A percentile compares a stretch with the other conserved stretches of the same genome.
Conservation (phyloP, 2,329 filamentous ascomycete genomes). For the Trichophyton equinum region DNA sequence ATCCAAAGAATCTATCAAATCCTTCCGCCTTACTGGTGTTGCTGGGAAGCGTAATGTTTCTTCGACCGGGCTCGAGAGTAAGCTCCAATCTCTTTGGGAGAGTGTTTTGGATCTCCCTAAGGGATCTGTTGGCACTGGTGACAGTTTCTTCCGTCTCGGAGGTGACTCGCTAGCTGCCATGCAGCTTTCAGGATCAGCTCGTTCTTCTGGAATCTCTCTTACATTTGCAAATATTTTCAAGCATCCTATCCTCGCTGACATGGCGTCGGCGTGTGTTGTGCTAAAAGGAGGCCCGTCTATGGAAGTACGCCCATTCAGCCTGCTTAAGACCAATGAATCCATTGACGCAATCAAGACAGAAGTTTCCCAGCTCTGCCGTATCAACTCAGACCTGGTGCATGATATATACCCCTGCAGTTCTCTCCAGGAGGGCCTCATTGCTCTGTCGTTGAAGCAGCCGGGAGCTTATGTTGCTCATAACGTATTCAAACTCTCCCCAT, state of each 20-base stretch:
- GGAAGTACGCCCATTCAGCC: constrained; percentile 10
- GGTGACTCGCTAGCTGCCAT: constrained; percentile 18
- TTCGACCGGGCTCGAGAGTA: constrained; percentile 7
- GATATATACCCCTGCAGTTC: constrained; percentile 35
- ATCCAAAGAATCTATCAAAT: constrained; percentile 10
- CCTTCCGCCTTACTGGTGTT: constrained; percentile 8
- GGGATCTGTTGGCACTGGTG: constrained; percentile 9
- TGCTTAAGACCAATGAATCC: constrained; percentile 14
- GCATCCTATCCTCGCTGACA: constrained; percentile 24
- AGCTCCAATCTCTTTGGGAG: constrained; percentile 12
- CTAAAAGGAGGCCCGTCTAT: background rate
- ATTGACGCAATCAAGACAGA: constrained; percentile 7
- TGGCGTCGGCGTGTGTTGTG: constrained; percentile 17
- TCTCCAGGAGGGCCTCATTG: constrained; percentile 36
- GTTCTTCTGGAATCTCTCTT: constrained; percentile 12
- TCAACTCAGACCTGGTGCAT: constrained; percentile 20
- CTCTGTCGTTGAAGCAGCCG: constrained; percentile 36
- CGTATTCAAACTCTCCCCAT: constrained; percentile 27
- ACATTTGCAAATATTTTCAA: constrained; percentile 18
- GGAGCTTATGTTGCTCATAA: constrained; percentile 40
- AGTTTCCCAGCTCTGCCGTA: constrained; percentile 21
- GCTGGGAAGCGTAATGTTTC: constrained; percentile 5
- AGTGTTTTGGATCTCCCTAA: constrained; percentile 6
- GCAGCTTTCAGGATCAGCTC: constrained; percentile 16
- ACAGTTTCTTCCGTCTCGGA: constrained; percentile 16